Percentiles rank a stretch among this genome's conserved stretches.
phyloP scores from a whole-genome alignment of 352 stramenopile genomes.

The Pythium dissimile region DNA sequence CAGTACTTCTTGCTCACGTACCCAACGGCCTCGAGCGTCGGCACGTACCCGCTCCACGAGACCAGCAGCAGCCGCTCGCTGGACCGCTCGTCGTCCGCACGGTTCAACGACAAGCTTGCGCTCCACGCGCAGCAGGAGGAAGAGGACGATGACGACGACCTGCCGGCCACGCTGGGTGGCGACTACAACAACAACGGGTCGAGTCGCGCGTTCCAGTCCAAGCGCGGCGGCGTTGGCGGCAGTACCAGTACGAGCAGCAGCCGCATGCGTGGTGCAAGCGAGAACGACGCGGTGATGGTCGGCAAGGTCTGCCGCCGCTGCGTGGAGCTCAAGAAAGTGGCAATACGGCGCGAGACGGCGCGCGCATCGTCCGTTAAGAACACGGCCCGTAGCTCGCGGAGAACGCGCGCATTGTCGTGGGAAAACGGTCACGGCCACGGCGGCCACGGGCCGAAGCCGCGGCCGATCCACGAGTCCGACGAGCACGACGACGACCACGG shows the following conservation, averaged over 20 bases:
- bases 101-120: not conserved
- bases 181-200: not conserved
- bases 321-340: slow-evolving; percentile 44
- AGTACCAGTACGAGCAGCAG: not conserved
- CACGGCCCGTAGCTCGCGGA: not conserved
- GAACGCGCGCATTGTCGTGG: slow-evolving; percentile 5
- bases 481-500: slow-evolving; percentile 14
- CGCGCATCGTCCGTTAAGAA: slow-evolving; percentile 15
- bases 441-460: not conserved
- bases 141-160: slow-evolving; percentile 15
- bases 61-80: not conserved
- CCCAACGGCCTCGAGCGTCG: slow-evolving; percentile 10
- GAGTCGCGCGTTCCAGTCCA: too few species aligned
- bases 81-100: not conserved
- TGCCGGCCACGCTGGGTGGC: slow-evolving; percentile 9
- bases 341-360: slow-evolving; percentile 23
- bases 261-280: slow-evolving; percentile 9
- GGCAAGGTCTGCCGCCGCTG: slow-evolving; percentile 63
- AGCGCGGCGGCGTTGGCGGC: too few species aligned
- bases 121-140: not conserved
- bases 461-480: slow-evolving; percentile 12
- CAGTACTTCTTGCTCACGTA: slow-evolving; percentile 27
- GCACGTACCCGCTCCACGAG: slow-evolving; percentile 9
- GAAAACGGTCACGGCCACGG: not conserved
- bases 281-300: slow-evolving; percentile 33